Conservation (phyloP, 306 rosid species). For the Cotoneaster glaucophyllus region DNA sequence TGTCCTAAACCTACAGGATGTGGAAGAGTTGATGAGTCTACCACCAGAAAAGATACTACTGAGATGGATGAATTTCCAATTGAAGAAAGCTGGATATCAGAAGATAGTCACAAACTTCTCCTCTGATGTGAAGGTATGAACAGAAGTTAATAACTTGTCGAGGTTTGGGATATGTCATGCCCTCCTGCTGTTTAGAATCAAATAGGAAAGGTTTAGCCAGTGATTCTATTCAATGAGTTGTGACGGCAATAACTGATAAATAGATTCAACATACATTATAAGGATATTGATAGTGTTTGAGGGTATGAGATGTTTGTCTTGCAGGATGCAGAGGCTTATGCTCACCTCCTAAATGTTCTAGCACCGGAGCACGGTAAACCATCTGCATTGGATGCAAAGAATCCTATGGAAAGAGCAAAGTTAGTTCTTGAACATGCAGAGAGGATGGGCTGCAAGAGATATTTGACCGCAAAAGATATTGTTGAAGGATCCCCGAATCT, state of each 20-base stretch:
- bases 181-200: background rate
- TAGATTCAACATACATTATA: background rate
- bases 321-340: slow-evolving; percentile 96
- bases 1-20: slow-evolving; percentile 52
- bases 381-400: slow-evolving; percentile 61
- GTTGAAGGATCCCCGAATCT: slow-evolving; percentile 98
- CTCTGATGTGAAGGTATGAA: slow-evolving; percentile 80
- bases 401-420: slow-evolving; percentile 75
- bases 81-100: slow-evolving; percentile 75
- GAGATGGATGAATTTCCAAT: slow-evolving; percentile 96
- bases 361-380: slow-evolving; percentile 86
- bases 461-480: slow-evolving; percentile 85
- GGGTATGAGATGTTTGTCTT: background rate
- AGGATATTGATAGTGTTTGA: background rate
- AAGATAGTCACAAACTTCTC: slow-evolving; percentile 82
- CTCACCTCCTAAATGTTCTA: slow-evolving; percentile 83
- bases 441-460: slow-evolving; percentile 93
- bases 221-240: background rate
- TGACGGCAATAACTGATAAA: background rate
- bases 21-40: slow-evolving; percentile 91
- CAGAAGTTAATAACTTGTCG: background rate
- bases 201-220: background rate
- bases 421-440: slow-evolving; percentile 89
- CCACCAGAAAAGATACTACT: slow-evolving; percentile 94
- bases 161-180: background rate